These are phyloP conservation scores for Cinnamomum chago DNA, from an alignment of 164 flowering plant genomes.

Conservation along the genomic window DNA sequence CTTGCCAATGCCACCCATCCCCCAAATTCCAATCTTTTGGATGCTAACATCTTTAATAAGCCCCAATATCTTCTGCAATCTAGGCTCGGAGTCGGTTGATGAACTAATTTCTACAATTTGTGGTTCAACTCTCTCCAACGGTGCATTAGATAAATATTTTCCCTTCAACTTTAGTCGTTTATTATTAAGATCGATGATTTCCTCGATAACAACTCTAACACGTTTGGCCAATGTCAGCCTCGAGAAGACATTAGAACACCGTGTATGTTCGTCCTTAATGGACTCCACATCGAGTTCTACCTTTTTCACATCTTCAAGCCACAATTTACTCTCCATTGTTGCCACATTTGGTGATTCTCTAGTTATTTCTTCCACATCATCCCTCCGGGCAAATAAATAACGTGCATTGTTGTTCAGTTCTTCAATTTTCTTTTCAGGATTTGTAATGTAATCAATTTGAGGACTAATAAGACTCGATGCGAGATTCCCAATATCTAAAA, in stretches of 20 bases:
- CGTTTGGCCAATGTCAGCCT: conserved; percentile 1
- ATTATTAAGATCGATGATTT: neutral
- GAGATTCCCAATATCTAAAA: no score
- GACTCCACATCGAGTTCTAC: neutral
- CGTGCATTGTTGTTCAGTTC: no score
- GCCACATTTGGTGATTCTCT: no score
- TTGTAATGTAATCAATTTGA: no score
- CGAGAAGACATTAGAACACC: neutral
- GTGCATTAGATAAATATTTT: neutral
- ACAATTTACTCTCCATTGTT: neutral
- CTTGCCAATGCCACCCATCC: conserved; percentile 19
- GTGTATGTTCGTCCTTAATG: neutral
- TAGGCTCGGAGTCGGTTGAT: neutral
- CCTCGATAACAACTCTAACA: neutral
- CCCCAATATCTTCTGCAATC: neutral
- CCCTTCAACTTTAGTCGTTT: conserved; percentile 4
- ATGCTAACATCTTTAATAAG: neutral
- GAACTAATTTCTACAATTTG: neutral
- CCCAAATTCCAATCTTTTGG: conserved; percentile 12
- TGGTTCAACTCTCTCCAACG: neutral
- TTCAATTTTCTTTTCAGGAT: no score
- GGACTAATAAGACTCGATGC: no score
- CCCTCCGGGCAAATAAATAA: no score
- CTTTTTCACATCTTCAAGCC: conserved; percentile 8
- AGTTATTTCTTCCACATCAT: no score